Percentiles rank a stretch among this genome's conserved stretches.
phyloP scores from a whole-genome alignment of 305 asterid species.

The Lippia alba region DNA sequence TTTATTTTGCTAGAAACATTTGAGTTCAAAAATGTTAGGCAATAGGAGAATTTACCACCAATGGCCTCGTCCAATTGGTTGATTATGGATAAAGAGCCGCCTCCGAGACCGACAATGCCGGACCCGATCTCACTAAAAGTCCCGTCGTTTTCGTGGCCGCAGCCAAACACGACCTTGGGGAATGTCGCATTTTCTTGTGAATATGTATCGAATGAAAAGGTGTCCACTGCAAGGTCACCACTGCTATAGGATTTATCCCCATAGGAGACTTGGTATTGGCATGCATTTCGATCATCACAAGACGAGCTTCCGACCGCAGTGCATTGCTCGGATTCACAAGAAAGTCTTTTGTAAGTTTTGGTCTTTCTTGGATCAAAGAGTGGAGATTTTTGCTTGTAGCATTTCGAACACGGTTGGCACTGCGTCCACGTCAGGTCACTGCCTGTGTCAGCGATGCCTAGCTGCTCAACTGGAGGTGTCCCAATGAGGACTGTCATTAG shows the following conservation, averaged over 20 bases:
- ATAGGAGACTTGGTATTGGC: constrained; percentile 49
- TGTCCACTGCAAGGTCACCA: constrained; percentile 57
- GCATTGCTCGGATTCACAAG: constrained; percentile 50
- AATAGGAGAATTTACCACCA: constrained; percentile 57
- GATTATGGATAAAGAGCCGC: constrained; percentile 45
- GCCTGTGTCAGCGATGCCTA: constrained; percentile 71
- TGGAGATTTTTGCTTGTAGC: constrained; percentile 54
- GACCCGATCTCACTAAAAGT: constrained; percentile 39
- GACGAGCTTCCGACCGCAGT: neutral
- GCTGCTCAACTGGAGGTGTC: constrained; percentile 55
- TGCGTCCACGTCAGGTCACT: constrained; percentile 79
- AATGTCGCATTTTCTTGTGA: constrained; percentile 6
- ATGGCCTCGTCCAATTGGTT: constrained; percentile 42
- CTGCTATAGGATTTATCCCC: constrained; percentile 56
- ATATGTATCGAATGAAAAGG: constrained; percentile 41
- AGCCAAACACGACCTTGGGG: constrained; percentile 48
- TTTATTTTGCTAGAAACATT: constrained; percentile 49
- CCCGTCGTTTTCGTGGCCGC: constrained; percentile 51
- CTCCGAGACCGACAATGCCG: constrained; percentile 60
- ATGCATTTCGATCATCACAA: constrained; percentile 27
- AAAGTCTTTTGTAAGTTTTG: constrained; percentile 34
- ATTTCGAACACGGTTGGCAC: constrained; percentile 56
- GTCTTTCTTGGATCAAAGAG: constrained; percentile 50
- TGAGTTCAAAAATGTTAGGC: constrained; percentile 30
- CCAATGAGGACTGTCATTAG: constrained; percentile 60